Evolutionary conservation across 495 filamentous ascomycete genomes (phyloP), one percentile per base, ranked within the genome.

Genomic region (Podospora conica): DNA sequence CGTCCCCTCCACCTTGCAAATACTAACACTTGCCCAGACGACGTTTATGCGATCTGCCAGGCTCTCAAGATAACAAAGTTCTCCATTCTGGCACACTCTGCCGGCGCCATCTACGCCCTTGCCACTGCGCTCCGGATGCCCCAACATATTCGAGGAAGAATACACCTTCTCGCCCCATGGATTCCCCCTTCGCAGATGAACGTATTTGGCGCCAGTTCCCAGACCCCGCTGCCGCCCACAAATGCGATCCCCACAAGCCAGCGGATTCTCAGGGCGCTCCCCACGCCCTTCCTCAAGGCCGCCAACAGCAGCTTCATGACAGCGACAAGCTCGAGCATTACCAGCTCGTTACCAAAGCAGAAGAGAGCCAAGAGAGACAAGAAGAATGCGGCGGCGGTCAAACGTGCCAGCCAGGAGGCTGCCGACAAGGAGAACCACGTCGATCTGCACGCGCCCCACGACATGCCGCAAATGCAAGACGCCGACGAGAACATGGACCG

Each of bases 181-280:
- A 98, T 99, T 53, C 95, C 95, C 2, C 95, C 95, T 0, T 96
- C 92, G n/a, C 95, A 99, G 71, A 90, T 98, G 81, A 93, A 88
- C 40, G 89, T 86, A 31, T 87, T 96, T 58, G 81, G 92, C 28
- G 83, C 89, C n/a, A 74, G 71, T 27, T 85, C 89, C 20, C 86
- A 91, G 67, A 87, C 89, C 11, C 75, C 75, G 2, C 79, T 89
- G 10, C 86, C 90, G 0, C 92, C 92, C 0, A 87, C 85, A 1
- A 93, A 89, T 69, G 89, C 92, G 9, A 88, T 99, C 55, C 96
- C 95, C 10, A 94, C 94, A 54, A 90, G 91, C 5, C 96, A 98
- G 71, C 86, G 91, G 55, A 93, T 99, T 68, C 86, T 99, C 9
- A 87, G 96, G 22, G 91, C 91, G 1, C 85, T 99, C 1, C 95